Conservation (phyloP, 1,139 yeast species). For the Geotrichum cucujoidarum region DNA sequence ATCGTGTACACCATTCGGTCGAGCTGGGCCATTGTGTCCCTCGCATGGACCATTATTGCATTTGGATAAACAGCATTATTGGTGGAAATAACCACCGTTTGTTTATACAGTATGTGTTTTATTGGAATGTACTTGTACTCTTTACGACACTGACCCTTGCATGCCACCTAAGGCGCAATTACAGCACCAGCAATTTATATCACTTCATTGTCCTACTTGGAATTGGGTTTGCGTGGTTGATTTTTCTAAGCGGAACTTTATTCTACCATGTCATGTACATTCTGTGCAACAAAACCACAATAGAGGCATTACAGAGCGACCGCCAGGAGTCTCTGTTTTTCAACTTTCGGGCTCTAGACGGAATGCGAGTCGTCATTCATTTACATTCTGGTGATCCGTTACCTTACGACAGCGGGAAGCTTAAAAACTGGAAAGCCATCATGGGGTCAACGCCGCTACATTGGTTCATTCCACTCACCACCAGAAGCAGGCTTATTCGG, state of each 20-base stretch:
- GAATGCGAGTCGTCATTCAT: slow-evolving; percentile 8
- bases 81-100: slow-evolving; percentile 74
- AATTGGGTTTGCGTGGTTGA: slow-evolving; percentile 27
- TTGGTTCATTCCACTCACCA: slow-evolving; percentile 15
- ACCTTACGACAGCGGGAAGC: slow-evolving; percentile 36
- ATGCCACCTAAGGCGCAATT: not conserved
- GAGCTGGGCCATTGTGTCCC: slow-evolving; percentile 65
- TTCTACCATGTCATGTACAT: slow-evolving; percentile 32
- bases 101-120: slow-evolving; percentile 54
- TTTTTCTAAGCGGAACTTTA: slow-evolving; percentile 29
- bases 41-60: slow-evolving; percentile 72
- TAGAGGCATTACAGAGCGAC: slow-evolving; percentile 33
- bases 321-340: slow-evolving; percentile 28
- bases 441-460: slow-evolving; percentile 10
- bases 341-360: slow-evolving; percentile 24
- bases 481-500: too few species aligned
- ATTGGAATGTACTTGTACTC: not conserved
- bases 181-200: not conserved
- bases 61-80: slow-evolving; percentile 84
- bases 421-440: slow-evolving; percentile 11
- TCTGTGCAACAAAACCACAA: slow-evolving; percentile 33
- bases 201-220: slow-evolving; percentile 34
- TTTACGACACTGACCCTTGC: slow-evolving; percentile 1
- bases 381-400: slow-evolving; percentile 15
- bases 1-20: slow-evolving; percentile 77